Conservation (phyloP, 148 eudicot species). For the Chenopodium quinoa region DNA sequence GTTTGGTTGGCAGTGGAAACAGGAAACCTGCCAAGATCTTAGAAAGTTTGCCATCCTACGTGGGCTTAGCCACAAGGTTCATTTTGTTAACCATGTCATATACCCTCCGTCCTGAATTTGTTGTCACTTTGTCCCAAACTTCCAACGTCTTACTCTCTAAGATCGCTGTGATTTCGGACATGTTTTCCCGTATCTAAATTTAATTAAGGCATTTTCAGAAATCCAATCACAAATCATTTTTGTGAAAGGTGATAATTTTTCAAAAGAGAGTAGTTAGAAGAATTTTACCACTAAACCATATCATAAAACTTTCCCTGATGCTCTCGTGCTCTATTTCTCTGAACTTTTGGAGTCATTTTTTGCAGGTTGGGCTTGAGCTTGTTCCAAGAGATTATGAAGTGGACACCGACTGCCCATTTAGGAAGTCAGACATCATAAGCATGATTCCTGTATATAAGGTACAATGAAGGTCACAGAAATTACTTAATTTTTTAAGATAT, state of each 20-base stretch:
- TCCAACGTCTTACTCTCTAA: background rate
- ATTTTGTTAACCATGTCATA: background rate
- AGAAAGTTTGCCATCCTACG: slow-evolving; percentile 90
- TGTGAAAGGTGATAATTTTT: background rate
- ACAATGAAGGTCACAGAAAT: slow-evolving; percentile 12
- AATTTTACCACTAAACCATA: background rate
- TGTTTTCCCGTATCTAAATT: background rate
- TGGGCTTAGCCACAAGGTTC: slow-evolving; percentile 93
- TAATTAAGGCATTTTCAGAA: background rate
- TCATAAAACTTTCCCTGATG: background rate
- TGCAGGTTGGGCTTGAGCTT: slow-evolving; percentile 88
- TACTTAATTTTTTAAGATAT: background rate
- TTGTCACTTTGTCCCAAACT: background rate
- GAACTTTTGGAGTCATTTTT: slow-evolving; percentile 15
- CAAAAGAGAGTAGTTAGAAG: background rate
- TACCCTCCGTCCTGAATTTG: background rate
- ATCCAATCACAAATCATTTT: background rate
- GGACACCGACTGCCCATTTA: slow-evolving; percentile 69
- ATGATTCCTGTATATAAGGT: slow-evolving; percentile 92
- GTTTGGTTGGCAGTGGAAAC: slow-evolving; percentile 78
- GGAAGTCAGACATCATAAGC: slow-evolving; percentile 70
- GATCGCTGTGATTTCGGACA: background rate
- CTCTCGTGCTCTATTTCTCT: background rate
- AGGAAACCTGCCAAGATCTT: slow-evolving; percentile 53
- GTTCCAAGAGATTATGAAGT: slow-evolving; percentile 87